These are phyloP conservation scores for Durusdinium trenchii DNA, from an alignment of 73 alveolate genomes.

Conservation along the genomic window DNA sequence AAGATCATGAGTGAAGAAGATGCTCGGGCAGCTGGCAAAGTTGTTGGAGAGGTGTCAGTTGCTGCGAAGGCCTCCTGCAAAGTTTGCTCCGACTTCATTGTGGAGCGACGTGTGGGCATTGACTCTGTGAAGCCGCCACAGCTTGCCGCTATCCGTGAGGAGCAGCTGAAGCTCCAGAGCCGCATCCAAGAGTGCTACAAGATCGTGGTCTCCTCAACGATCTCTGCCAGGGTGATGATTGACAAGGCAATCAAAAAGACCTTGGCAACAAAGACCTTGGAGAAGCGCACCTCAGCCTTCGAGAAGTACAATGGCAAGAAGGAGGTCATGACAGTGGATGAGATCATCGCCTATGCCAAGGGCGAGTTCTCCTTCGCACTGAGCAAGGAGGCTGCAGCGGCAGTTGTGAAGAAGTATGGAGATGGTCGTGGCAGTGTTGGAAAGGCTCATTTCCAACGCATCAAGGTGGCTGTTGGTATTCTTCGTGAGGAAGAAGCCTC, in stretches of 20 bases:
- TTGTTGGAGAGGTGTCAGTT: constrained; percentile 68
- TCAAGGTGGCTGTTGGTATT: constrained; percentile 80
- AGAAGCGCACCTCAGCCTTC: constrained; percentile 58
- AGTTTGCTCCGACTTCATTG: constrained; percentile 75
- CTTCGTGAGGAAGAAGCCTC: constrained; percentile 89
- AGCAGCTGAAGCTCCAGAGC: constrained; percentile 69
- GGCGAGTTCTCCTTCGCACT: constrained; percentile 68
- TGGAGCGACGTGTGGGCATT: constrained; percentile 58
- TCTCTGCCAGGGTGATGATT: constrained; percentile 68
- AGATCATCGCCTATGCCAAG: constrained; percentile 76
- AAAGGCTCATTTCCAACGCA: constrained; percentile 62
- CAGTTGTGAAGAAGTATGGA: constrained; percentile 21
- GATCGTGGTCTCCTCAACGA: constrained; percentile 33
- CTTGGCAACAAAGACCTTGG: constrained; percentile 46
- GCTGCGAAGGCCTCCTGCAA: constrained; percentile 92
- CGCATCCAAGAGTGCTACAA: constrained; percentile 87
- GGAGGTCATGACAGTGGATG: constrained; percentile 37
- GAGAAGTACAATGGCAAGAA: constrained; percentile 84
- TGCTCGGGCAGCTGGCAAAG: constrained; percentile 74
- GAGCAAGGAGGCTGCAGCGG: constrained; percentile 30
- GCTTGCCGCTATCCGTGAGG: constrained; percentile 72
- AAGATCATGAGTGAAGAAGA: constrained; percentile 73
- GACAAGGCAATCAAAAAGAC: constrained; percentile 72
- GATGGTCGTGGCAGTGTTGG: constrained; percentile 50
- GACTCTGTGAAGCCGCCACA: constrained; percentile 79